Conservation (phyloP, 331 rosid genomes). For the Saraca asoca region DNA sequence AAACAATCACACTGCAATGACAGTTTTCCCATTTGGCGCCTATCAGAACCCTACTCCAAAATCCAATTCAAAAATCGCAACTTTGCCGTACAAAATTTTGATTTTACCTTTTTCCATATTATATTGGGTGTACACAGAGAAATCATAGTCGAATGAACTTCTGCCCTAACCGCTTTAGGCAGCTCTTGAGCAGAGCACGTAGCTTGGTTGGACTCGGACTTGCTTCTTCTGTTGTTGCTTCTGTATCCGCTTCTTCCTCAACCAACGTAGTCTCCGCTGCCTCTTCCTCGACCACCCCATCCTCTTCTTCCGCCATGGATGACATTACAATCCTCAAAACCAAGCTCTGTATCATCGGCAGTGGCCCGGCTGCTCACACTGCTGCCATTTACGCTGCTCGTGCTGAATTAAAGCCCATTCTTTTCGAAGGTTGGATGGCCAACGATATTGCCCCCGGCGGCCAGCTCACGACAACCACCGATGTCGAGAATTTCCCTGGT, state of each 20-base stretch:
- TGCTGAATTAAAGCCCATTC: constrained; percentile 82
- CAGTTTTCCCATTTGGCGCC: too few relatives aligned
- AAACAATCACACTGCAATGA: too few relatives aligned
- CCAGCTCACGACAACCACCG: constrained; percentile 89
- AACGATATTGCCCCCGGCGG: constrained; percentile 89
- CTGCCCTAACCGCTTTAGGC: constrained; percentile 8
- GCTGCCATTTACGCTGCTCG: constrained; percentile 88
- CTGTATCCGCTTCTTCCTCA: not conserved
- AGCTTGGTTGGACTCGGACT: constrained; percentile 18
- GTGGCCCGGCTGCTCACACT: constrained; percentile 90
- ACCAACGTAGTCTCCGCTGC: not conserved
- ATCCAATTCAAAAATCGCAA: too few relatives aligned
- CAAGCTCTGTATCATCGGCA: constrained; percentile 78
- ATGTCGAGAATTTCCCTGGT: constrained; percentile 86
- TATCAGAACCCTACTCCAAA: too few relatives aligned
- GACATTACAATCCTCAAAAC: constrained; percentile 48
- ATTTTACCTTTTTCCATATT: too few relatives aligned
- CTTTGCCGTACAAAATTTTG: too few relatives aligned
- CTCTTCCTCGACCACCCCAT: constrained; percentile 21
- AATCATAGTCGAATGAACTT: constrained; percentile 33
- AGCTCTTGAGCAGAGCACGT: constrained; percentile 41
- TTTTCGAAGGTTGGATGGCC: constrained; percentile 94
- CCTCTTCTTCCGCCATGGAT: constrained; percentile 40
- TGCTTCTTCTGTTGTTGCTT: not conserved
- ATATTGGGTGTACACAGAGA: not conserved